phyloP scores from a whole-genome alignment of 1,284 basidiomycete species.

The Pisolithus thermaeus region DNA sequence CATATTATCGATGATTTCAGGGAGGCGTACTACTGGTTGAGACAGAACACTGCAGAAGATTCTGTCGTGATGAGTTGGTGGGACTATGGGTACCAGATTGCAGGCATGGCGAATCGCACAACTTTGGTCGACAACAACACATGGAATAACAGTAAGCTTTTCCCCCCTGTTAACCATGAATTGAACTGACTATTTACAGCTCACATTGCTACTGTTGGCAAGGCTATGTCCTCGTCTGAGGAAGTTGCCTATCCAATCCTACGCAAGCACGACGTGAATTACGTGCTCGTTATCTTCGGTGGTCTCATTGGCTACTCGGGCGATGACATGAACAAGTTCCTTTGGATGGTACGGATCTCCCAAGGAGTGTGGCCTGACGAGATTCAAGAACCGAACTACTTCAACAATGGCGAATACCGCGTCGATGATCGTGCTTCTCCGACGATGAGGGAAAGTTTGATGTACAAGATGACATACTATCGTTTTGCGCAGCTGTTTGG shows the following conservation, averaged over 20 bases:
- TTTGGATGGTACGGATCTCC: conserved; percentile 98
- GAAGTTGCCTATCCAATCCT: conserved; percentile 97
- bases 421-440: conserved; percentile 83
- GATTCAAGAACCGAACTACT: conserved; percentile 92
- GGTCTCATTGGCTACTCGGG: conserved; percentile 96
- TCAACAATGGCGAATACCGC: conserved; percentile 92
- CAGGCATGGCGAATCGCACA: conserved; percentile 97
- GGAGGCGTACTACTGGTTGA: conserved; percentile 99
- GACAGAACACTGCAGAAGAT: conserved; percentile 90
- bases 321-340: conserved; percentile 99
- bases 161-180: neutral
- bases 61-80: conserved; percentile 99
- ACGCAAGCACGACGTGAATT: conserved; percentile 96
- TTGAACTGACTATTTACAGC: conserved; percentile 37
- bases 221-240: conserved; percentile 93
- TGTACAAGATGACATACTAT: conserved; percentile 99
- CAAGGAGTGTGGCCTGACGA: conserved; percentile 99
- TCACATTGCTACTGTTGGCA: conserved; percentile 95
- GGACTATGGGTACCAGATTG: conserved; percentile 99
- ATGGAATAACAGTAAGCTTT: conserved; percentile 95
- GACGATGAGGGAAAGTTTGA: conserved; percentile 94
- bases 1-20: conserved; percentile 99
- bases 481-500: conserved; percentile 85
- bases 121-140: conserved; percentile 99
- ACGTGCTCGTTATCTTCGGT: conserved; percentile 97